phyloP scores from a whole-genome alignment of 2,329 filamentous ascomycete genomes.

The Biscogniauxia marginata region DNA sequence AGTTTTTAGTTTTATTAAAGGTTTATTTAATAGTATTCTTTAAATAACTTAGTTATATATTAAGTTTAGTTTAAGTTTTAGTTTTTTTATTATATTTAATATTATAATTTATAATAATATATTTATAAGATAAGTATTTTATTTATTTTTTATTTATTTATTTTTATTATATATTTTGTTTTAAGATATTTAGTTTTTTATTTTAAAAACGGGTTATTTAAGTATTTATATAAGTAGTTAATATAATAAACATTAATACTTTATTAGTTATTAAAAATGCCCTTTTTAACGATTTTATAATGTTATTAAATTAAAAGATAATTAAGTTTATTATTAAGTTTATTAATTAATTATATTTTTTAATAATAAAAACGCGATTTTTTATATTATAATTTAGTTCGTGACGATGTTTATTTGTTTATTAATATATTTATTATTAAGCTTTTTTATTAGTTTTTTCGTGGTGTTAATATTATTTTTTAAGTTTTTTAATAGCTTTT shows the following conservation, averaged over 20 bases:
- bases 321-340: neutral
- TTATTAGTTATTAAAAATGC: neutral
- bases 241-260: neutral
- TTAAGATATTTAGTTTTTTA: neutral
- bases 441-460: neutral
- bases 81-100: neutral
- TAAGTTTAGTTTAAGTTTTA: neutral
- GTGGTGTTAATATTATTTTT: neutral
- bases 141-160: neutral
- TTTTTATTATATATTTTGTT: neutral
- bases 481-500: neutral
- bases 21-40: neutral
- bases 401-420: neutral
- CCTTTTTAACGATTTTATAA: neutral
- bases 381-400: neutral
- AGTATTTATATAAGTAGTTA: neutral
- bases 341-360: neutral
- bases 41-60: neutral
- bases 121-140: neutral
- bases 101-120: neutral
- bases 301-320: neutral
- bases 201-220: neutral
- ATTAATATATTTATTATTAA: neutral
- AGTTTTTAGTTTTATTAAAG: neutral
- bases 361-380: neutral